A percentile compares a stretch with the other conserved stretches of the same genome.
Evolutionary conservation across 2,329 filamentous ascomycete species (phyloP).

Genomic region (Botrytis aclada): DNA sequence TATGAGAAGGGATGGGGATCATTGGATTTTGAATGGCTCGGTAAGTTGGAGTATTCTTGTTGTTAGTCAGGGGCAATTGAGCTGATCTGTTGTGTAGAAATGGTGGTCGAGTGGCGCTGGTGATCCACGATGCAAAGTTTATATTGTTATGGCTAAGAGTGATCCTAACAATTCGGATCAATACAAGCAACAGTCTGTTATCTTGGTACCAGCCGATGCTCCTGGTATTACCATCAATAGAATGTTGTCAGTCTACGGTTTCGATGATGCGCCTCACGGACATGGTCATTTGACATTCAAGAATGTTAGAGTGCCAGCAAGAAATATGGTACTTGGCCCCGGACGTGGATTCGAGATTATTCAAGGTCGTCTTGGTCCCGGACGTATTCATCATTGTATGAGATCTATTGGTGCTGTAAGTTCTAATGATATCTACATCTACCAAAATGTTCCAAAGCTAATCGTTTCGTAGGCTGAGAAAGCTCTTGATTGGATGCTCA

Average conservation of each 20-base stretch:
- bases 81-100: constrained; percentile 59
- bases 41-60: constrained; percentile 45
- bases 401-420: constrained; percentile 78
- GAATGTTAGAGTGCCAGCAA: constrained; percentile 81
- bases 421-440: constrained; percentile 23
- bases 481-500: constrained; percentile 91
- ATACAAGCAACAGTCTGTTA: constrained; percentile 90
- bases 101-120: constrained; percentile 98
- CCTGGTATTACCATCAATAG: constrained; percentile 89
- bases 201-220: constrained; percentile 77
- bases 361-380: constrained; percentile 91
- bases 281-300: constrained; percentile 90
- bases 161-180: constrained; percentile 70
- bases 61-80: neutral
- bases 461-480: constrained; percentile 64
- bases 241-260: constrained; percentile 92
- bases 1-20: constrained; percentile 78
- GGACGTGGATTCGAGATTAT: constrained; percentile 98
- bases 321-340: constrained; percentile 86
- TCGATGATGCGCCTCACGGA: constrained; percentile 96
- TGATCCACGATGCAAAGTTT: constrained; percentile 86
- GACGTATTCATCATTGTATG: constrained; percentile 98
- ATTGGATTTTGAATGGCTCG: constrained; percentile 87
- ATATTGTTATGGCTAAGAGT: constrained; percentile 95
- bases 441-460: constrained; percentile 18